Conservation (phyloP, 495 filamentous ascomycete species). For the Penicillium fimorum region DNA sequence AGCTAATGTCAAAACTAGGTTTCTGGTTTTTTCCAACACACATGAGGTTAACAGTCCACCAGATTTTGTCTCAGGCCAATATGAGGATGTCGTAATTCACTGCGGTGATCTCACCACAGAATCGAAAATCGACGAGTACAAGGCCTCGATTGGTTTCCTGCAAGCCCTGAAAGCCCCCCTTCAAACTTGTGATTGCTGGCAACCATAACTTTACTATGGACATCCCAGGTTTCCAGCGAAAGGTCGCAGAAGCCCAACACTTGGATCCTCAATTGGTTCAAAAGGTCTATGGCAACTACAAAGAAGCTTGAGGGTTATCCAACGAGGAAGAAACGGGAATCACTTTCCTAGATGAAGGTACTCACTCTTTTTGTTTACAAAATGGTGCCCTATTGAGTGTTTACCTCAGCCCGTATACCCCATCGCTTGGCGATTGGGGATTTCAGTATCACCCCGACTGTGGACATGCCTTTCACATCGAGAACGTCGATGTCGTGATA, state of each 20-base stretch:
- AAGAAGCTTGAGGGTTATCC: conserved; percentile 29
- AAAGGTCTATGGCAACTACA: conserved; percentile 32
- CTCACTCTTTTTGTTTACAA: conserved; percentile 48
- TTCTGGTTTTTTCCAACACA: conserved; percentile 59
- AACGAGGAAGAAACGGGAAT: conserved; percentile 42
- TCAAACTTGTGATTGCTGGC: conserved; percentile 72
- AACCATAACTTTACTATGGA: conserved; percentile 73
- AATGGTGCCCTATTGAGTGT: conserved; percentile 60
- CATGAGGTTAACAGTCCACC: conserved; percentile 40
- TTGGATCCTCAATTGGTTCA: conserved; percentile 28
- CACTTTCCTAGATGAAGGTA: conserved; percentile 61
- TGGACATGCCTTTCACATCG: conserved; percentile 49
- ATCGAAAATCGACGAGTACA: conserved; percentile 57
- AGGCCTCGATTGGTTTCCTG: conserved; percentile 48
- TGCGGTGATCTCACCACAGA: conserved; percentile 65
- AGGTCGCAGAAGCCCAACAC: conserved; percentile 29
- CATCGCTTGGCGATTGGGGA: conserved; percentile 53
- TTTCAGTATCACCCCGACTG: conserved; percentile 55
- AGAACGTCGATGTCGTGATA: conserved; percentile 57
- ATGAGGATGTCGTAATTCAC: conserved; percentile 64
- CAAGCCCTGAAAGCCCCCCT: conserved; percentile 54
- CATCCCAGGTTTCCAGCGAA: conserved; percentile 28
- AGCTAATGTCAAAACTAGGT: conserved; percentile 37
- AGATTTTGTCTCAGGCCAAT: conserved; percentile 28
- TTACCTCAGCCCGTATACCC: conserved; percentile 66